Percentiles rank a stretch among this genome's conserved stretches.
Conservation (phyloP, 805 yeast species). For the Nematodospora valgi region DNA sequence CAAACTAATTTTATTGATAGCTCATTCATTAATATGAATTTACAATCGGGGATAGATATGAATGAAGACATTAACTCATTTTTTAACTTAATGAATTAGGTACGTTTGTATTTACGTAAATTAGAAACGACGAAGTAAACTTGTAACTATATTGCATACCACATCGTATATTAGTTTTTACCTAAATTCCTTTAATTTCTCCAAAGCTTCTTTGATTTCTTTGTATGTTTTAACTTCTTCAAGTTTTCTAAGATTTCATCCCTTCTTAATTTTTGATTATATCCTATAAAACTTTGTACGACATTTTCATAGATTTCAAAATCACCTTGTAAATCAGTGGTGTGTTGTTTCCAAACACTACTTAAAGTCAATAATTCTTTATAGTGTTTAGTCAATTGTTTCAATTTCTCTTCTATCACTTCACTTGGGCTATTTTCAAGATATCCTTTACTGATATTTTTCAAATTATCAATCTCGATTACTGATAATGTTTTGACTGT, state of each 20-base stretch:
- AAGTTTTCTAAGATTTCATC: conserved; percentile 36
- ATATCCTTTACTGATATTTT: conserved; percentile 19
- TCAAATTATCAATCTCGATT: conserved; percentile 33
- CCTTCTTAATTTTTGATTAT: conserved; percentile 76
- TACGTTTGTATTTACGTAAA: too few relatives aligned
- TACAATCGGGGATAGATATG: conserved; percentile 32
- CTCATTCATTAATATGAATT: conserved; percentile 40
- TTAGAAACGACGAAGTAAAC: neutral
- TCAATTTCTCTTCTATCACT: conserved; percentile 33
- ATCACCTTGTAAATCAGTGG: conserved; percentile 52
- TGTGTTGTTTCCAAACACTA: conserved; percentile 51
- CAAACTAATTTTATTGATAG: conserved; percentile 40
- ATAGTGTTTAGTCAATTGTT: conserved; percentile 27
- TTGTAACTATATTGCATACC: neutral
- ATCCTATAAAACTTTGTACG: conserved; percentile 86
- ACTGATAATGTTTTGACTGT: conserved; percentile 25
- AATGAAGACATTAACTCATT: conserved; percentile 25
- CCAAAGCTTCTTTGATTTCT: conserved; percentile 15
- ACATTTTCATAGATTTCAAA: conserved; percentile 79
- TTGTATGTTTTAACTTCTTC: conserved; percentile 23
- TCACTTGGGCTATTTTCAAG: conserved; percentile 21
- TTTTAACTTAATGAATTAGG: conserved; percentile 20
- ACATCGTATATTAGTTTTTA: neutral
- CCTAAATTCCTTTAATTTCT: conserved; percentile 1
- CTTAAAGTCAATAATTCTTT: conserved; percentile 23